Evolutionary conservation across 192 early-diverging fungal genomes (phyloP).

Genomic region (Gaertneriomyces semiglobifer): DNA sequence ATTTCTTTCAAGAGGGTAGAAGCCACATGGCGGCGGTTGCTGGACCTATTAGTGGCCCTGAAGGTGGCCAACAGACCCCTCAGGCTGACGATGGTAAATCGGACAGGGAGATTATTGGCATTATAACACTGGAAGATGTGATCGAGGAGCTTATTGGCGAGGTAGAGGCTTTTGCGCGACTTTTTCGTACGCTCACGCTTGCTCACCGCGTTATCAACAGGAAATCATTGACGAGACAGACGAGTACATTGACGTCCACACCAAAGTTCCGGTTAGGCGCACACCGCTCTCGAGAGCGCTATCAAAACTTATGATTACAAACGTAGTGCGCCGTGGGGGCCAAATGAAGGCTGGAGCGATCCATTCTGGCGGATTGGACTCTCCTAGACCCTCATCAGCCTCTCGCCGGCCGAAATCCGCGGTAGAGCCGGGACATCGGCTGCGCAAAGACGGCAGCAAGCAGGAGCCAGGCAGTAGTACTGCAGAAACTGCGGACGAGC

Average conservation of each 20-base stretch:
- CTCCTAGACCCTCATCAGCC: background rate
- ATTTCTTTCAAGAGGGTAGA: constrained; percentile 50
- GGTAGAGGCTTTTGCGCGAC: constrained; percentile 1
- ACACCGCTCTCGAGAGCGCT: constrained; percentile 19
- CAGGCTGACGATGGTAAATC: constrained; percentile 3
- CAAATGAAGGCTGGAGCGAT: background rate
- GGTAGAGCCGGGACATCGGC: background rate
- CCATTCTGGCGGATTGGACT: background rate
- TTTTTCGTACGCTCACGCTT: background rate
- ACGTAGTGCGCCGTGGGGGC: background rate
- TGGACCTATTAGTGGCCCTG: background rate
- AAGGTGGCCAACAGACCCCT: no score
- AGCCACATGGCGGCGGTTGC: constrained; percentile 54
- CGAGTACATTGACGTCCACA: constrained; percentile 48
- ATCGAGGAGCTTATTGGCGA: constrained; percentile 57
- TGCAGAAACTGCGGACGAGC: background rate
- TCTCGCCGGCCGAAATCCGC: background rate
- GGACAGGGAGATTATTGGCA: constrained; percentile 35
- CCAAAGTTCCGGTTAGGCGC: constrained; percentile 41
- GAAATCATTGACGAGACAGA: constrained; percentile 59
- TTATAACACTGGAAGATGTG: constrained; percentile 55
- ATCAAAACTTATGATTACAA: constrained; percentile 23
- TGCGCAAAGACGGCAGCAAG: background rate
- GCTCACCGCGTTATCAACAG: constrained; percentile 1
- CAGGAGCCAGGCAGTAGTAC: background rate